Base-by-base conservation (phyloP, 306 rosid species). In the Vigna unguiculata region DNA sequence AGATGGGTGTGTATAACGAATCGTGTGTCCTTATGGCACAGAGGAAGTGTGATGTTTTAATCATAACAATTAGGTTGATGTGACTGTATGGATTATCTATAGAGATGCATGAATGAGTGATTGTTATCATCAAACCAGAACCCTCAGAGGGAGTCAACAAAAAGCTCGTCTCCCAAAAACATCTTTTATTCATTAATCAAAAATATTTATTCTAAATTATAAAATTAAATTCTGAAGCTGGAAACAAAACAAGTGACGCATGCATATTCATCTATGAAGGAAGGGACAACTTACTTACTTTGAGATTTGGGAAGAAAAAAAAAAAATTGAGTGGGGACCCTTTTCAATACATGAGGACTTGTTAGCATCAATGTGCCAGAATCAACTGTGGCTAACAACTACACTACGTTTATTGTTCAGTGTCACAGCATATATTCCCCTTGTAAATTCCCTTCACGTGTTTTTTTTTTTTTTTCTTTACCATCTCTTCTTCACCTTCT, bases 301-400 rank as follows among this genome's bases (percentile, higher is more conserved):
- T 52, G 58, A 52, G 25, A 52, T 9, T 9, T 3, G 58, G 22
- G 58, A 19, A 52, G 9, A 52, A 19, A 52, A 16, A 6, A 11
- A n/a, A n/a, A n/a, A n/a, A n/a, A n/a, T n/a, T n/a, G 2, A 21
- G 62, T 55, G 61, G 83, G 83, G 69, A 79, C 69, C 83, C 53
- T 51, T 21, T 36, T 30, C 5, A 28, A 6, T 54, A 6, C 16
- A 25, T 51, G 34, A 77, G 60, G 81, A 77, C 21, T 43, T 68
- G 82, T 78, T 58, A 59, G 63, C 75, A 52, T 78, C 82, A 78
- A 20, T 47, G 72, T 58, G 66, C 54, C 67, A 59, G 77, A 40
- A 7, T 2, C 5, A 38, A 45, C 81, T 54, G 75, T 77, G 61
- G 10, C 60, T 55, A 77, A 17, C 20, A 54, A 77, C 66, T 66